Percentiles rank a stretch among this genome's conserved stretches.
Conservation (phyloP, 2,329 filamentous ascomycete species). For the Trichoderma sp. region DNA sequence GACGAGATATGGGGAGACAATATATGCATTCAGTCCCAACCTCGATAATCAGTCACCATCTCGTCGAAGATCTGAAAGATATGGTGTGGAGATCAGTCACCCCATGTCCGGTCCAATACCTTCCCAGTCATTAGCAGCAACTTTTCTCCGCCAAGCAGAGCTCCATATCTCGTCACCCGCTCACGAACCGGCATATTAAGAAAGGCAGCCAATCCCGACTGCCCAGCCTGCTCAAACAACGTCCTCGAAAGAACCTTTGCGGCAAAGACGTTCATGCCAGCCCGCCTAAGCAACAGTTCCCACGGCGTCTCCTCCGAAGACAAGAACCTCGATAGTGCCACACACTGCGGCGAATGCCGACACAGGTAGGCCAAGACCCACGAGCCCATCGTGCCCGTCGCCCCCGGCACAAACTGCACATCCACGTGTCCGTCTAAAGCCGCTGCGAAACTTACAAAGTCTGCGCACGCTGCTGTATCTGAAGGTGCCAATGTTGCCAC, state of each 20-base stretch:
- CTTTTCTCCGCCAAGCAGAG: slow-evolving; percentile 36
- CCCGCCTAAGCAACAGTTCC: slow-evolving; percentile 42
- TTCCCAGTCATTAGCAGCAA: slow-evolving; percentile 29
- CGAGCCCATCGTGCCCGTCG: slow-evolving; percentile 51
- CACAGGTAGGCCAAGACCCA: slow-evolving; percentile 60
- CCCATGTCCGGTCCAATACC: slow-evolving; percentile 18
- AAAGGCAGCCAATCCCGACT: slow-evolving; percentile 39
- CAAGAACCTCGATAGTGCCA: slow-evolving; percentile 40
- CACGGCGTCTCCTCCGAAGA: slow-evolving; percentile 47
- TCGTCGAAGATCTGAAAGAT: not conserved
- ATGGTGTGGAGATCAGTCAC: not conserved
- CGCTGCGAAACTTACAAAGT: slow-evolving; percentile 54
- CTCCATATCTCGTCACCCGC: slow-evolving; percentile 34
- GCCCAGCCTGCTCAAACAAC: slow-evolving; percentile 35
- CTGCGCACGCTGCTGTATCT: slow-evolving; percentile 50
- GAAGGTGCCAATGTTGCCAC: slow-evolving; percentile 43
- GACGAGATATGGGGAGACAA: not conserved
- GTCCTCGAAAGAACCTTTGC: slow-evolving; percentile 40
- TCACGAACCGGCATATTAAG: slow-evolving; percentile 37
- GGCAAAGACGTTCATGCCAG: slow-evolving; percentile 44
- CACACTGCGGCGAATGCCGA: slow-evolving; percentile 43
- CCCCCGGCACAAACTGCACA: slow-evolving; percentile 54
- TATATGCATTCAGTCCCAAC: not conserved
- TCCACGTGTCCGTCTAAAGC: slow-evolving; percentile 44
- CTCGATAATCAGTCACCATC: not conserved